Evolutionary conservation across 352 stramenopile species (phyloP).

Genomic region (Nothophytophthora sp.): DNA sequence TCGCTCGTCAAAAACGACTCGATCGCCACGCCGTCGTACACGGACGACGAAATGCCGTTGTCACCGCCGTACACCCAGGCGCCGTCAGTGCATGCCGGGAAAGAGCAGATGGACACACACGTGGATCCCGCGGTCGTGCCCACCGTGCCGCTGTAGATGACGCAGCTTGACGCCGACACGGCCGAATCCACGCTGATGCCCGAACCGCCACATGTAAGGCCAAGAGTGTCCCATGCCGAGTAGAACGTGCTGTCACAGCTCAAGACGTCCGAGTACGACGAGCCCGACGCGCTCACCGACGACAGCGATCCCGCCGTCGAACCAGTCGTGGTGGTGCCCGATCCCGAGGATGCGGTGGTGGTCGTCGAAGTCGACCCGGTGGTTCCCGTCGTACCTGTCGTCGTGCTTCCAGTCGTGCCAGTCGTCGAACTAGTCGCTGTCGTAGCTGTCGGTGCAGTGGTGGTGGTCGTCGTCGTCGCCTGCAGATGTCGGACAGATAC

Average conservation of each 20-base stretch:
- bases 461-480: slow-evolving; percentile 8
- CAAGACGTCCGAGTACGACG: slow-evolving; percentile 40
- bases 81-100: slow-evolving; percentile 62
- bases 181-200: slow-evolving; percentile 55
- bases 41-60: slow-evolving; percentile 66
- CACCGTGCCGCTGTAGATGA: slow-evolving; percentile 78
- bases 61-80: slow-evolving; percentile 59
- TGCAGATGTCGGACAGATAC: slow-evolving; percentile 14
- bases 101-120: slow-evolving; percentile 81
- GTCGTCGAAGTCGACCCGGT: slow-evolving; percentile 4
- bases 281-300: slow-evolving; percentile 6
- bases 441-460: slow-evolving; percentile 16
- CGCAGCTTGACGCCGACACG: slow-evolving; percentile 52
- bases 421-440: slow-evolving; percentile 13
- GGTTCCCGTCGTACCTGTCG: slow-evolving; percentile 6
- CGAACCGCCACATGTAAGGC: slow-evolving; percentile 53
- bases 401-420: slow-evolving; percentile 1
- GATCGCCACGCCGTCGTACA: slow-evolving; percentile 61
- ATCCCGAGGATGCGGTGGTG: slow-evolving; percentile 3
- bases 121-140: slow-evolving; percentile 46
- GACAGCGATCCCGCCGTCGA: slow-evolving; percentile 7
- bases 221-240: slow-evolving; percentile 67
- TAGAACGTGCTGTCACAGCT: slow-evolving; percentile 83
- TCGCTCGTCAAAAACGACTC: slow-evolving; percentile 53
- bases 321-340: slow-evolving; percentile 16